These are phyloP conservation scores for Fusarium sp. DNA, from an alignment of 2,329 filamentous ascomycete genomes.

Conservation along the genomic window DNA sequence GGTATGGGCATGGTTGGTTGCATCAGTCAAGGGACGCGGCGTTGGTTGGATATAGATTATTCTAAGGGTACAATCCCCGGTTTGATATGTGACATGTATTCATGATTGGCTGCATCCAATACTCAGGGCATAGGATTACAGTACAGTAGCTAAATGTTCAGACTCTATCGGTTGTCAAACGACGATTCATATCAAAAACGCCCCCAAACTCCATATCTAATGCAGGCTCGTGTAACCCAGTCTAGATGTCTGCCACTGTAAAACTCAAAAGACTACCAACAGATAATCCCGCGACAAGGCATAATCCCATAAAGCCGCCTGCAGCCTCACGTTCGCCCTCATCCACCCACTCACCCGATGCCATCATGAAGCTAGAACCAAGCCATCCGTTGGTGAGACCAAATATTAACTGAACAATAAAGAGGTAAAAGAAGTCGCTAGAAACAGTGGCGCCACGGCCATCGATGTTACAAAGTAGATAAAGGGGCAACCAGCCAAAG, in stretches of 20 bases:
- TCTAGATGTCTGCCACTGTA: slow-evolving; percentile 65
- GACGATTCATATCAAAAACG: slow-evolving; percentile 18
- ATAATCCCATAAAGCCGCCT: slow-evolving; percentile 93
- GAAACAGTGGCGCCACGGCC: slow-evolving; percentile 77
- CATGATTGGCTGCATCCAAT: slow-evolving; percentile 31
- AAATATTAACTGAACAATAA: slow-evolving; percentile 84
- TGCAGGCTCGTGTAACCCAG: slow-evolving; percentile 23
- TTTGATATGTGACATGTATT: slow-evolving; percentile 32
- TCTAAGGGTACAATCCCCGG: slow-evolving; percentile 25
- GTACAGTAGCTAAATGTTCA: slow-evolving; percentile 16
- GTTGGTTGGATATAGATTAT: slow-evolving; percentile 34
- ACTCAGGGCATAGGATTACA: slow-evolving; percentile 14
- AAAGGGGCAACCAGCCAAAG: slow-evolving; percentile 81
- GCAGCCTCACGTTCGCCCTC: slow-evolving; percentile 86
- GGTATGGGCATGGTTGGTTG: slow-evolving; percentile 34
- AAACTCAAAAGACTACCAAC: slow-evolving; percentile 93
- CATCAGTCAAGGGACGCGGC: slow-evolving; percentile 38
- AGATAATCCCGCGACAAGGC: slow-evolving; percentile 85
- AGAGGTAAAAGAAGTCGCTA: slow-evolving; percentile 89
- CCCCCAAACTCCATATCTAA: slow-evolving; percentile 9
- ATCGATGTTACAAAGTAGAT: slow-evolving; percentile 88
- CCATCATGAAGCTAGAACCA: slow-evolving; percentile 91
- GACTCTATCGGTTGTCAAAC: slow-evolving; percentile 26
- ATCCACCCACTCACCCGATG: slow-evolving; percentile 82
- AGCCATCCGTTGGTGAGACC: slow-evolving; percentile 90